These are phyloP conservation scores for Daldinia eschscholtzii DNA, from an alignment of 2,329 filamentous ascomycete species.

Conservation along the genomic window DNA sequence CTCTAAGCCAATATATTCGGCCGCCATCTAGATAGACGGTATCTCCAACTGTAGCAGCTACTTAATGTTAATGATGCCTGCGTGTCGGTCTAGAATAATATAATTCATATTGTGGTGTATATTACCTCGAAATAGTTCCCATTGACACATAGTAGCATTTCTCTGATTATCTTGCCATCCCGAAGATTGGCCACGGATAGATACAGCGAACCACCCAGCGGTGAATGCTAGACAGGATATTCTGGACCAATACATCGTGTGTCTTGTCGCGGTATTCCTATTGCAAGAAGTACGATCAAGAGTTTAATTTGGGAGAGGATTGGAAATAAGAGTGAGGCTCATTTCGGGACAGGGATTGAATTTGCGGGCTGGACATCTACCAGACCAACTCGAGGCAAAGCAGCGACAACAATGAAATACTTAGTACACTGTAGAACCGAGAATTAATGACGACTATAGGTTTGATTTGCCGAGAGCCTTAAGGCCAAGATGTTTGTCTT, in stretches of 20 bases:
- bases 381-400: conserved; percentile 35
- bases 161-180: conserved; percentile 66
- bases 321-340: conserved; percentile 37
- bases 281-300: conserved; percentile 29
- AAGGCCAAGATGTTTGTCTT: conserved; percentile 25
- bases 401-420: conserved; percentile 39
- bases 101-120: conserved; percentile 31
- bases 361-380: conserved; percentile 24
- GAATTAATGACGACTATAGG: conserved; percentile 27
- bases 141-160: conserved; percentile 71
- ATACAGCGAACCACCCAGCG: conserved; percentile 49
- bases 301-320: conserved; percentile 27
- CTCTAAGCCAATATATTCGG: conserved; percentile 64
- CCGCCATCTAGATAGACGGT: conserved; percentile 76
- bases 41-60: conserved; percentile 70
- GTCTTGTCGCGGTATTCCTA: conserved; percentile 27
- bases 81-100: conserved; percentile 40
- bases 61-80: neutral
- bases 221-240: conserved; percentile 49
- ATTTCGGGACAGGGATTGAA: conserved; percentile 43
- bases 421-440: conserved; percentile 37
- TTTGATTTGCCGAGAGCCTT: conserved; percentile 35
- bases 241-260: conserved; percentile 49
- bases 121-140: conserved; percentile 60
- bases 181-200: conserved; percentile 58